These are phyloP conservation scores for Vigna radiata DNA, from an alignment of 306 rosid species.

Conservation along the genomic window DNA sequence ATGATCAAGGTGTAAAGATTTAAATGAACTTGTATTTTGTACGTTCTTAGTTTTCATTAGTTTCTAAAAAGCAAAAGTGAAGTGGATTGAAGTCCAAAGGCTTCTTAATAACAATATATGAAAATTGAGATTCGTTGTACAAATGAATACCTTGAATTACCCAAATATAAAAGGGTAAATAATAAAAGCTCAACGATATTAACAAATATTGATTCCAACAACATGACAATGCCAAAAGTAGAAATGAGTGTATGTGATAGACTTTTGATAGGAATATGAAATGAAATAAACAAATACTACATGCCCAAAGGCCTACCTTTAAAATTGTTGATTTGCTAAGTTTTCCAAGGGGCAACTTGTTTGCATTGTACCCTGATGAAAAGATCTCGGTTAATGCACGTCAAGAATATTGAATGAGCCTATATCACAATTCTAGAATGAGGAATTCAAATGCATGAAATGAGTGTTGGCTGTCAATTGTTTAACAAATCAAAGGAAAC, in stretches of 20 bases:
- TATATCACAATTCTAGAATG: slow-evolving; percentile 10
- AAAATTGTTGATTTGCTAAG: slow-evolving; percentile 91
- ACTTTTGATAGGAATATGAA: slow-evolving; percentile 11
- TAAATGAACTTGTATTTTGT: neutral
- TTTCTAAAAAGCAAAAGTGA: neutral
- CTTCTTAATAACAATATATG: neutral
- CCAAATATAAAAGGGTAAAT: neutral
- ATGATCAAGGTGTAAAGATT: slow-evolving; percentile 24
- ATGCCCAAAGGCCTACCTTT: slow-evolving; percentile 61
- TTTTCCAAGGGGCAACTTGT: slow-evolving; percentile 95
- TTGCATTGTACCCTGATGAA: slow-evolving; percentile 87
- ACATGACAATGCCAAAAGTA: slow-evolving; percentile 20
- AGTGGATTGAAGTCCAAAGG: neutral
- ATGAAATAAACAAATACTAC: slow-evolving; percentile 26
- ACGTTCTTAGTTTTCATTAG: neutral
- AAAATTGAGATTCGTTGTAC: neutral
- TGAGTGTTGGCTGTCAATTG: slow-evolving; percentile 1
- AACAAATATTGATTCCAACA: slow-evolving; percentile 27
- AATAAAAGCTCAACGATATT: neutral
- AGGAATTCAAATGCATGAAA: slow-evolving; percentile 3
- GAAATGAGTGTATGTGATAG: slow-evolving; percentile 18
- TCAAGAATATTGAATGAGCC: slow-evolving; percentile 11
- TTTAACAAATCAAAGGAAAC: slow-evolving; percentile 22
- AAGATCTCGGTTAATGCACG: slow-evolving; percentile 34
- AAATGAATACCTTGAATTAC: neutral